Base-by-base conservation (phyloP, 2,329 filamentous ascomycete genomes). In the Mycosphaerella sp. region DNA sequence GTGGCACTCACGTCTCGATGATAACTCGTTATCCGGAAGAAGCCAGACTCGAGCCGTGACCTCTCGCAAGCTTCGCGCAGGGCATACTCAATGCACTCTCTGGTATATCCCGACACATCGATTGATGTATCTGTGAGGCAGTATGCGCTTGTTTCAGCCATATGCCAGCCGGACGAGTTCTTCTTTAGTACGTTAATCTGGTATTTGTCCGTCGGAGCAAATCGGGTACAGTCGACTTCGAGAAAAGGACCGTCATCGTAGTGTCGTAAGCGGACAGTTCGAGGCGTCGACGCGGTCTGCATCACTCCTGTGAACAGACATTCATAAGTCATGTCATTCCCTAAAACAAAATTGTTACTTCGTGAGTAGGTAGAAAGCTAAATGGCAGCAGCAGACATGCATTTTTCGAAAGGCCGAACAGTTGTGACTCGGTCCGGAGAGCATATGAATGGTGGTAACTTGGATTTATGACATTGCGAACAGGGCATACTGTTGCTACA, bases 341-440 rank as follows among this genome's bases (percentile, higher is more conserved):
- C 39, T 41, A 41, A 41, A 41, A 41, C 39, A 41, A 41, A 41
- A 27, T 41, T 41, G 39, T 41, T 41, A 41, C 39, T 41, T 41
- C 39, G 39, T 41, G 39, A 41, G n/a, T n/a, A n/a, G n/a, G 39
- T 41, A 41, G 39, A 41, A 41, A 41, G 39, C 39, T 41, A 41
- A 41, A 41, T 41, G 39, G n/a, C n/a, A n/a, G 39, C 39, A 41
- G 39, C 39, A 16, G 39, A 41, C 39, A 41, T 41, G 39, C 39
- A 41, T 41, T 41, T 41, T 41, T 41, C 39, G 39, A 41, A 41
- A 41, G 39, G 39, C 39, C 39, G 39, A 41, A 41, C 21, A 18
- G 39, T 41, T 41, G 39, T 41, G 39, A 41, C 39, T 41, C 39
- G 39, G 39, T 41, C 39, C 39, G 39, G 39, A 41, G 39, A 41